Evolutionary conservation across 768 basidiomycete genomes (phyloP).

Genomic region (Russula brevipes): DNA sequence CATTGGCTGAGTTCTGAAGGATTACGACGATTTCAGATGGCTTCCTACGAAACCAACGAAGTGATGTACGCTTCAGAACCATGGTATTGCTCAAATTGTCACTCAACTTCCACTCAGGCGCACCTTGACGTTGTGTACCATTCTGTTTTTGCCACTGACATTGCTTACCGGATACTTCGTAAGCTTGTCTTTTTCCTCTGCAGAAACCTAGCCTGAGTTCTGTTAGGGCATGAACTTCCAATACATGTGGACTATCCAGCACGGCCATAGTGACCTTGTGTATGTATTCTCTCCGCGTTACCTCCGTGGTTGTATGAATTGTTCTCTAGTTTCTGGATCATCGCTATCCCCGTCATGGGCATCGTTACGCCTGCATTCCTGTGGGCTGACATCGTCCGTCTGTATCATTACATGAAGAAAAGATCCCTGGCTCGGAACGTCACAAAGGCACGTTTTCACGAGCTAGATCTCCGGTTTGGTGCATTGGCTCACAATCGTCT

Average conservation of each 20-base stretch:
- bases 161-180: slow-evolving; percentile 70
- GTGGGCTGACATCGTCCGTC: slow-evolving; percentile 43
- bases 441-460: slow-evolving; percentile 31
- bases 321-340: slow-evolving; percentile 54
- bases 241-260: slow-evolving; percentile 44
- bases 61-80: slow-evolving; percentile 48
- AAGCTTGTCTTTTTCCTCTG: slow-evolving; percentile 28
- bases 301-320: not conserved
- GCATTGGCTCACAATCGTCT: not conserved
- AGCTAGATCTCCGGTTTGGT: not conserved
- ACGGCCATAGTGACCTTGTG: slow-evolving; percentile 30
- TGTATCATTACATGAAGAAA: slow-evolving; percentile 46
- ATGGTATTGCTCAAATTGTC: not conserved
- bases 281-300: slow-evolving; percentile 19
- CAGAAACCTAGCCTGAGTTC: not conserved
- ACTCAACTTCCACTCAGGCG: slow-evolving; percentile 39
- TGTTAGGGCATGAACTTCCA: slow-evolving; percentile 63
- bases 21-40: slow-evolving; percentile 41
- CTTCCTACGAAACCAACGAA: slow-evolving; percentile 71
- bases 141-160: slow-evolving; percentile 67
- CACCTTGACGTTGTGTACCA: slow-evolving; percentile 60
- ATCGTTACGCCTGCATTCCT: slow-evolving; percentile 50
- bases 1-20: not conserved
- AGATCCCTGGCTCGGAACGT: slow-evolving; percentile 32
- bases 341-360: slow-evolving; percentile 55